Evolutionary conservation across 805 yeast genomes (phyloP), one percentile per base, ranked within the genome.

Genomic region (Candida railenensis): DNA sequence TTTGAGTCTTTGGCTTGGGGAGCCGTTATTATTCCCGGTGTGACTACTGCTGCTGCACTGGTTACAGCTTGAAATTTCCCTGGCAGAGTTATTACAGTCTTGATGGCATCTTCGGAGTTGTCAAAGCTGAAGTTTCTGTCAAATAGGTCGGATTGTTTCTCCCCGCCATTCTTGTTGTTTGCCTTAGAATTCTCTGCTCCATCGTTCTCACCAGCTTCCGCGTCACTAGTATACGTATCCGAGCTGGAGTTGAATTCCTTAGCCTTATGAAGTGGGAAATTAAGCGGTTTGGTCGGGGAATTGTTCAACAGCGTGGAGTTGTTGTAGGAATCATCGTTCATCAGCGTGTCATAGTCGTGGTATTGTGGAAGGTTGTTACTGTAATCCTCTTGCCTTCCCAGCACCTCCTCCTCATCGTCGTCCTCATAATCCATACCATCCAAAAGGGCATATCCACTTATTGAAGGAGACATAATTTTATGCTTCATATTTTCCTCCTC

Each of bases 151-250:
- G 16, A 7, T 36, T 25, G 30, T 11, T 25, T 25, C n/a, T n/a
- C n/a, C n/a, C n/a, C n/a, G n/a, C n/a, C n/a, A n/a, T n/a, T n/a
- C n/a, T n/a, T n/a, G n/a, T n/a, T n/a, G n/a, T n/a, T n/a, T n/a
- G n/a, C n/a, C n/a, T n/a, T n/a, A n/a, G n/a, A n/a, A n/a, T n/a
- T n/a, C n/a, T n/a, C n/a, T n/a, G n/a, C n/a, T n/a, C n/a, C n/a
- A n/a, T n/a, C n/a, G n/a, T n/a, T n/a, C n/a, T n/a, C 36, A 2
- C 36, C 42, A 19, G 42, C 16, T 16, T 55, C 61, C n/a, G 34
- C 38, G 21, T 70, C 73, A 49, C 73, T 68, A 16, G 67, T 67
- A 40, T 61, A 71, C 7, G 77, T 72, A 43, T 72, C 77, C 3
- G 75, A 66, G 43, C 70, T 62, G 4, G 76, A 71, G 50, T 65